Conservation (phyloP, 805 yeast genomes). For the Pichia californica region DNA sequence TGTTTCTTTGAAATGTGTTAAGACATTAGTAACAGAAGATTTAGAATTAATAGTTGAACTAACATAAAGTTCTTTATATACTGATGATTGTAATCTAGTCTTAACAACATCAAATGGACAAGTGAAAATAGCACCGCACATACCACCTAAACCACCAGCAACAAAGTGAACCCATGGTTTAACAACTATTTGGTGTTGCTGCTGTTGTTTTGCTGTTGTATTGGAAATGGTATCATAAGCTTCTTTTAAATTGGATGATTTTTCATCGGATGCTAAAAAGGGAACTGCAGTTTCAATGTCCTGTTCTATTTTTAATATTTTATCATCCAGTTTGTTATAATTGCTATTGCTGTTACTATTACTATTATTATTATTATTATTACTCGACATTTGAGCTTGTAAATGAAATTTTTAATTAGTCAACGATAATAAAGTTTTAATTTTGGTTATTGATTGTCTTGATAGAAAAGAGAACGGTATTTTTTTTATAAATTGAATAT, state of each 20-base stretch:
- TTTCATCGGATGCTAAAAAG: conserved; percentile 67
- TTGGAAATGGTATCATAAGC: conserved; percentile 23
- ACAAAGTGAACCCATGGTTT: conserved; percentile 74
- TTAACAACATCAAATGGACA: conserved; percentile 96
- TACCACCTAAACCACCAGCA: conserved; percentile 94
- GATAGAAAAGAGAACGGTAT: too few species aligned
- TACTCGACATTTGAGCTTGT: neutral
- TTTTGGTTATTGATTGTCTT: too few species aligned
- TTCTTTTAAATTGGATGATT: conserved; percentile 46
- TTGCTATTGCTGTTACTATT: neutral
- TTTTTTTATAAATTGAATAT: too few species aligned
- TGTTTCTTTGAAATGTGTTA: conserved; percentile 78
- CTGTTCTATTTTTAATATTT: conserved; percentile 1
- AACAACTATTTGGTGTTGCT: conserved; percentile 16
- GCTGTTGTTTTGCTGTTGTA: conserved; percentile 13
- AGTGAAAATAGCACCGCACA: conserved; percentile 93
- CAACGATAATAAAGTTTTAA: too few species aligned
- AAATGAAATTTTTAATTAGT: too few species aligned
- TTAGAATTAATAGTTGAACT: conserved; percentile 2
- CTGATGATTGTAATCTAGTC: conserved; percentile 89
- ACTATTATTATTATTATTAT: neutral
- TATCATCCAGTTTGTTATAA: neutral
- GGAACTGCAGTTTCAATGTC: conserved; percentile 42
- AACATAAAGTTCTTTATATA: conserved; percentile 52
- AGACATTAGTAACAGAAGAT: conserved; percentile 15